Base-by-base conservation (phyloP, 768 basidiomycete genomes). In the Termitomyces sp. region DNA sequence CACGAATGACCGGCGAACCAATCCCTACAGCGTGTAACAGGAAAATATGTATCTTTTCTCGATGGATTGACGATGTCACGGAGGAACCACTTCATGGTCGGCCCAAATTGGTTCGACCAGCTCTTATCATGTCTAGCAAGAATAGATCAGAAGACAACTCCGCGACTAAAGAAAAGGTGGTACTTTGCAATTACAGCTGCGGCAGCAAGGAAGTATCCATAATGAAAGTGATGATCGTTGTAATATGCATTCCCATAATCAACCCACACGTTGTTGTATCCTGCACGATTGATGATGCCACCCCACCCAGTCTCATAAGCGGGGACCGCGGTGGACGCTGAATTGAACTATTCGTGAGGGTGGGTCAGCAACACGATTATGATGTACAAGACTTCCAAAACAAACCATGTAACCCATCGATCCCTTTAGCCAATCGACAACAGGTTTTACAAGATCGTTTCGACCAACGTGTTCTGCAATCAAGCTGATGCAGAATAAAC, bases 1-100 rank as follows among this genome's bases (percentile, higher is more conserved):
- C 71, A 72, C 1, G 71, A 72, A 58, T 72, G 71, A 2, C 71
- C 71, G 16, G 70, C 68, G 54, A 72, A 72, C 71, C 71, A 72
- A 29, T 72, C 71, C 18, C 63, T 66, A 45, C 63, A 64, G 10
- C 69, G 66, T 16, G 67, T 60, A 29, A 69, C 62, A 9, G 70
- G 63, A 52, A 72, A 72, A 50, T 58, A 67, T 9, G 66, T 65
- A 48, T 72, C 70, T 10, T 56, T 58, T 11, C 63, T 62, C 3
- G 68, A 70, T 1, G 71, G 71, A 49, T 72, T 71, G 45, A 65
- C 64, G 27, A 72, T 72, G 52, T 72, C 68, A 13, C 69, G 68
- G 25, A 68, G 63, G 54, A 67, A 69, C 53, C 63, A 61, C 13
- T 60, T 66, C 53, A 72, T 63, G 3, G 64, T 60, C 2, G 56